These are phyloP conservation scores for Saitozyma podzolica DNA, from an alignment of 768 basidiomycete genomes.

Conservation along the genomic window DNA sequence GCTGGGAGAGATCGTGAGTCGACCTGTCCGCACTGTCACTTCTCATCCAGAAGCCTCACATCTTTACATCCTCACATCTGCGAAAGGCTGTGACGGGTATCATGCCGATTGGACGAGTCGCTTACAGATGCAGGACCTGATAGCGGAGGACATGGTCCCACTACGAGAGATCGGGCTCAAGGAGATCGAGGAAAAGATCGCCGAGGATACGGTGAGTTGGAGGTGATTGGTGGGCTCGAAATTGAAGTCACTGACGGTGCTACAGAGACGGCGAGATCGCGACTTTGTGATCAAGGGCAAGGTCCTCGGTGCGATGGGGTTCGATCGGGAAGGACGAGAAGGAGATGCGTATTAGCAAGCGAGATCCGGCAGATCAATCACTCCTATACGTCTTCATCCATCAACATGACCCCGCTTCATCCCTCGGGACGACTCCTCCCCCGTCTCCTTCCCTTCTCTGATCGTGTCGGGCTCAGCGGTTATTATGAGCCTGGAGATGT, in stretches of 20 bases:
- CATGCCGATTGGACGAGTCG: no score
- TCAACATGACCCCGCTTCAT: background rate
- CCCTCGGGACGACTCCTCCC: background rate
- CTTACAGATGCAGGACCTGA: conserved; percentile 23
- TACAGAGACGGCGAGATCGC: conserved; percentile 66
- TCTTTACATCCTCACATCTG: no score
- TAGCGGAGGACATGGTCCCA: conserved; percentile 39
- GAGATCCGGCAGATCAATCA: background rate
- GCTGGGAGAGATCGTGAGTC: conserved; percentile 89
- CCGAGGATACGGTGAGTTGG: conserved; percentile 34
- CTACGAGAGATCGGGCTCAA: conserved; percentile 22
- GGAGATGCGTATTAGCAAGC: conserved; percentile 81
- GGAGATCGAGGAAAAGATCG: conserved; percentile 36
- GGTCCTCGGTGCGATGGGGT: conserved; percentile 80
- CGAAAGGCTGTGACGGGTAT: no score
- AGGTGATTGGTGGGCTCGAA: background rate
- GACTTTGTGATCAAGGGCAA: conserved; percentile 76
- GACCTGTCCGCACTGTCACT: no score
- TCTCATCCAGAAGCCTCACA: no score
- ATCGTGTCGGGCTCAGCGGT: background rate
- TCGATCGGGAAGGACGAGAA: conserved; percentile 92
- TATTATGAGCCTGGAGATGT: background rate
- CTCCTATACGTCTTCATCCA: no score
- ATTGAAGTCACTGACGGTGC: background rate
- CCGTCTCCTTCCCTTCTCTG: background rate